Base-by-base conservation (phyloP, 345 rosid genomes). In the Luvunga scandens region DNA sequence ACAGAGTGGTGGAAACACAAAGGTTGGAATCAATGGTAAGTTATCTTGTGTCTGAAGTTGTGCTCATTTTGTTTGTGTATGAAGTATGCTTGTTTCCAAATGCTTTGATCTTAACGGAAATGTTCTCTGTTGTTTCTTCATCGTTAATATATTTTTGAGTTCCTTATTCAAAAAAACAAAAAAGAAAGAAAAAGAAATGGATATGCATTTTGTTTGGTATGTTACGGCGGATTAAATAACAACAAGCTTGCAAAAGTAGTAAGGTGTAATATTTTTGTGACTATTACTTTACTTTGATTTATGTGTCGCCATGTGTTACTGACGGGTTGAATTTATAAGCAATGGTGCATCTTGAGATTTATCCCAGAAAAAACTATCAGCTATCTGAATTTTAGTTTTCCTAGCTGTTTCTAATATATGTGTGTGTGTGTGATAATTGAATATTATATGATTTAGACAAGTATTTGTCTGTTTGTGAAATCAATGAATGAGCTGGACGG, bases 11-110 rank as follows among this genome's bases (percentile, higher is more conserved):
- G 90, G 90, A 73, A 91, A 83, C 84, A 92, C 94, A 66, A 92
- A 86, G 88, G 74, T 94, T 71, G 98, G 98, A 87, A 94, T 96
- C 85, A 96, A 94, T 72, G 99, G 99, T 94, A 88, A 64, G 89
- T 77, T 77, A 55, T 78, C 55, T 75, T 71, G 39, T 48, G 24
- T 45, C 18, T 69, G 59, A 45, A 45, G 36, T 27, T 45, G 7
- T 69, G 57, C 36, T 16, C 14, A 16, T 9, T 18, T 71, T 53
- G 7, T 53, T 45, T 1, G 9, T 56, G 21, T 13, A 65, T 65
- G 1, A 33, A 18, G 0, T 65, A 21, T 65, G 4, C 16, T 34
- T 34, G 27, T 34, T 36, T 34, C 22, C 25, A 1, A 66, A 36
- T 66, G 21, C 1, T 66, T 34, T 6, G 22, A 21, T 65, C 14